Evolutionary conservation across 2,329 filamentous ascomycete species (phyloP).

Genomic region (Peltaster fructicola): DNA sequence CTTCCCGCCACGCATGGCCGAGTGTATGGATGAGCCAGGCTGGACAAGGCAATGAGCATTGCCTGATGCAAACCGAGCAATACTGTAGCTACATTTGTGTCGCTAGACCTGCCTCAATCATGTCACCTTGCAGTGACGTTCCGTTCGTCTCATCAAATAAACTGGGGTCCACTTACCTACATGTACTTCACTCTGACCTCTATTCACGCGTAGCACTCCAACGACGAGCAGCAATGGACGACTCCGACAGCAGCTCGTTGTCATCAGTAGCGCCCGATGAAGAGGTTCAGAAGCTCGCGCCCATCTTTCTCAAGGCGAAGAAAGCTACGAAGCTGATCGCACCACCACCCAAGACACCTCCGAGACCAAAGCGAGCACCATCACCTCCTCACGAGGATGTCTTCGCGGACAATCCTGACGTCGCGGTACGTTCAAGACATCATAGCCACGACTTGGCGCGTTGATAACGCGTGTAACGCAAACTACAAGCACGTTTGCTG

Average conservation of each 20-base stretch:
- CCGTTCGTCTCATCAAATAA: too few species aligned
- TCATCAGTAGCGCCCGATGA: slow-evolving; percentile 44
- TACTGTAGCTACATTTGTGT: too few species aligned
- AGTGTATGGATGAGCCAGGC: too few species aligned
- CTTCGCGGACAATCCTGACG: slow-evolving; percentile 76
- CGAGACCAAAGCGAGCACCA: slow-evolving; percentile 49
- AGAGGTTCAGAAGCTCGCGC: slow-evolving; percentile 25
- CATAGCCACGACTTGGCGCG: slow-evolving; percentile 14
- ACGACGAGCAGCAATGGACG: slow-evolving; percentile 18
- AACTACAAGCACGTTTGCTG: slow-evolving; percentile 24
- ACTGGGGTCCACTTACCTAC: too few species aligned
- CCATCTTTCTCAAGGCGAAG: slow-evolving; percentile 22
- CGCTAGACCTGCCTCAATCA: too few species aligned
- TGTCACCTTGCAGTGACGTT: too few species aligned
- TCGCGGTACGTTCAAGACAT: slow-evolving; percentile 53
- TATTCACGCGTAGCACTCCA: too few species aligned
- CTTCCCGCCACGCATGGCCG: too few species aligned
- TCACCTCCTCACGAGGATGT: slow-evolving; percentile 84
- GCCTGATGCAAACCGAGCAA: too few species aligned
- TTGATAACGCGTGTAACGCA: slow-evolving; percentile 11
- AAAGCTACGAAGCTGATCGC: slow-evolving; percentile 24
- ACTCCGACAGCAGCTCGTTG: slow-evolving; percentile 39
- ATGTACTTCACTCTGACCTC: too few species aligned
- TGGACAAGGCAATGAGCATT: too few species aligned
- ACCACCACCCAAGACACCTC: slow-evolving; percentile 27